Percentiles rank a stretch among this genome's conserved stretches.
Evolutionary conservation across 2,329 filamentous ascomycete genomes (phyloP).

Genomic region (Colletotrichum sp.): DNA sequence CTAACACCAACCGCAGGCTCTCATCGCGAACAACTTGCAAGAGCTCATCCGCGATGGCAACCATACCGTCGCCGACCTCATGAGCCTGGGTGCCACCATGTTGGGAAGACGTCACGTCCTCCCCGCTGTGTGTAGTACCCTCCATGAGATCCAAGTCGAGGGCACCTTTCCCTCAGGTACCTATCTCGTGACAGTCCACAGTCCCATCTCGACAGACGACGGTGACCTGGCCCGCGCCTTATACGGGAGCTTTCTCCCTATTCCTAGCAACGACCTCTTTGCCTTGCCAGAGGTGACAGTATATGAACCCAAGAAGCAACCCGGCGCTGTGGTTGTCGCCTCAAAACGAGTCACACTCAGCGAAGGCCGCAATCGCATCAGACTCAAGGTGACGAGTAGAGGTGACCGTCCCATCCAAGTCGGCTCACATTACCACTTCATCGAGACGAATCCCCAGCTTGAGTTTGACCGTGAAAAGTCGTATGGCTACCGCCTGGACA

Average conservation of each 20-base stretch:
- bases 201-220: conserved; percentile 85
- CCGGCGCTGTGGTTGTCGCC: conserved; percentile 79
- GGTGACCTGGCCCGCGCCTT: conserved; percentile 86
- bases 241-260: conserved; percentile 88
- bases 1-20: conserved; percentile 53
- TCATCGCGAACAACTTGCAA: conserved; percentile 88
- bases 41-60: conserved; percentile 97
- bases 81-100: conserved; percentile 89
- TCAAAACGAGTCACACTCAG: conserved; percentile 75
- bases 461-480: conserved; percentile 84
- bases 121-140: conserved; percentile 78
- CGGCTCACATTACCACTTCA: conserved; percentile 95
- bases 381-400: conserved; percentile 79
- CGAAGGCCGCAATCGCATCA: conserved; percentile 74
- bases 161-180: conserved; percentile 91
- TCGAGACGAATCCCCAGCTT: conserved; percentile 90
- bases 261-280: conserved; percentile 74
- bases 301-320: conserved; percentile 72
- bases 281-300: conserved; percentile 66
- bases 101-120: conserved; percentile 91
- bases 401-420: conserved; percentile 92
- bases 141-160: conserved; percentile 89
- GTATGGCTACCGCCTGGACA: conserved; percentile 87
- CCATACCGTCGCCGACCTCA: conserved; percentile 90
- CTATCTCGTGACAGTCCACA: conserved; percentile 92